These are phyloP conservation scores for Lepraria neglecta DNA, from an alignment of 495 filamentous ascomycete species.

Conservation along the genomic window DNA sequence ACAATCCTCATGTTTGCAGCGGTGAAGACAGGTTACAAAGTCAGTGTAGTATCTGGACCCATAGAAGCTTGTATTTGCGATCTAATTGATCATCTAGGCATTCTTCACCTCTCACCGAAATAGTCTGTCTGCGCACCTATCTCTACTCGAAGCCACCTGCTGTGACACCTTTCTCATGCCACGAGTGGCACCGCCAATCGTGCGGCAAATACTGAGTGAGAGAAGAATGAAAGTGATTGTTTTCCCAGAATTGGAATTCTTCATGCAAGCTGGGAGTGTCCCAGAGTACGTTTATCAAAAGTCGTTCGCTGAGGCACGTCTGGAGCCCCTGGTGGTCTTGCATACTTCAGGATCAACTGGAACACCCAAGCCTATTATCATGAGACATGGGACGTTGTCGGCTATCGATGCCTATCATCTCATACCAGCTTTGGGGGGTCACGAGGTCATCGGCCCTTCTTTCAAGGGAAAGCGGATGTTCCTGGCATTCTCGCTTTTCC, in stretches of 20 bases:
- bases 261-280: constrained; percentile 20
- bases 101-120: constrained; percentile 40
- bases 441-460: neutral
- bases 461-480: constrained; percentile 17
- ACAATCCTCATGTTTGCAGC: constrained; percentile 35
- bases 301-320: constrained; percentile 30
- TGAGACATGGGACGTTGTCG: constrained; percentile 30
- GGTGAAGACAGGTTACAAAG: constrained; percentile 34
- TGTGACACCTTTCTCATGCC: constrained; percentile 30
- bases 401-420: constrained; percentile 20
- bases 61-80: neutral
- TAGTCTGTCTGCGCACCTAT: constrained; percentile 34
- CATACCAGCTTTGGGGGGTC: constrained; percentile 13
- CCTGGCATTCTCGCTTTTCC: constrained; percentile 19
- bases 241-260: constrained; percentile 24
- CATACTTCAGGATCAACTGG: constrained; percentile 45
- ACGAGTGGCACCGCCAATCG: neutral
- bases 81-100: constrained; percentile 22
- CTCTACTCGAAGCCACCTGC: constrained; percentile 33
- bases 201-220: constrained; percentile 2
- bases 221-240: constrained; percentile 24
- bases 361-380: constrained; percentile 39
- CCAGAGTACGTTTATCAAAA: constrained; percentile 30
- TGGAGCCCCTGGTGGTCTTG: constrained; percentile 32
- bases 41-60: constrained; percentile 10